Base-by-base conservation (phyloP, 805 yeast species). In the Saccharomycopsis schoenii region DNA sequence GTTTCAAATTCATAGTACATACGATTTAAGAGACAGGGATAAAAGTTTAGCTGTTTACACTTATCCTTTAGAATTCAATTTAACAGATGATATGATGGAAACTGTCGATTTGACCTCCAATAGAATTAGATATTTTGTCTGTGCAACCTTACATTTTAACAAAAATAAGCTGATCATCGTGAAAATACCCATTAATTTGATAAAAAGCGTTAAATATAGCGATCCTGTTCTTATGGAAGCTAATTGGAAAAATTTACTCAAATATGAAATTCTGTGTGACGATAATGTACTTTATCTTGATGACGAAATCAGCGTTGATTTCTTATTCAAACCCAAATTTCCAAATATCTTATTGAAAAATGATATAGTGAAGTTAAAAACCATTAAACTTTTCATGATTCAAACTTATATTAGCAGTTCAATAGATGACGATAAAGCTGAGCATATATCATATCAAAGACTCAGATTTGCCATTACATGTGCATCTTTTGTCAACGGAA, bases 181-280 rank as follows among this genome's bases (percentile, higher is more conserved):
- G 14, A 47, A 47, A 21, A 47, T 47, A 47, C 52, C 52, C 15
- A 47, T 47, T 12, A 47, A 47, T 12, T 47, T 47, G n/a, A 47
- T 47, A 6, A 47, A 25, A 47, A 47, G 52, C 10, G 52, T 47
- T 14, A 47, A 47, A 47, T 47, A 24, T 24, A 47, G 52, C 9
- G 52, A 47, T 24, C 52, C 52, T 21, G 52, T 47, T 9, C 52
- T 47, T 21, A 47, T 47, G 52, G 52, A 47, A 47, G 52, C 52
- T 24, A 47, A 47, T n/a, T 47, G 52, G 52, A 47, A 47, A 47
- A 47, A 47, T 47, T 24, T 47, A 21, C 52, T 47, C n/a, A 47
- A 47, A 47, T 47, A 47, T 25, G 52, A 47, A 17, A 47, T 47
- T 4, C 52, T 47, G 52, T 47, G 52, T 47, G 52, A 24, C 11